Base-by-base conservation (phyloP, 345 rosid genomes). In the Mangifera indica region DNA sequence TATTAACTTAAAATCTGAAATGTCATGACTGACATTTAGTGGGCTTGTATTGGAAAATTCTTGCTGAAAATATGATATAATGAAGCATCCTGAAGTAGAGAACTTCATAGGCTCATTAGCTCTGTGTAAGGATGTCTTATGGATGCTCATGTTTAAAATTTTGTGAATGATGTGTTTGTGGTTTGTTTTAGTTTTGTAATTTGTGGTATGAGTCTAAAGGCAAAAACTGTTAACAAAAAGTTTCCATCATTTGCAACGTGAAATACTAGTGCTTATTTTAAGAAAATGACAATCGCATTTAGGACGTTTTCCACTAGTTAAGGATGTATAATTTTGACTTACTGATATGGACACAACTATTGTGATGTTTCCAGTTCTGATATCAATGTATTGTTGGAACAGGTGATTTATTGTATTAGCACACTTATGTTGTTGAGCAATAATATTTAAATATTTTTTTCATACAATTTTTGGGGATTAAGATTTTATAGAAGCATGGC, bases 271-370 rank as follows among this genome's bases (percentile, higher is more conserved):
- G 55, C 37, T 64, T 64, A 7, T 64, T 45, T 14, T 12, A 45
- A 18, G 20, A 24, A 18, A 37, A 37, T 37, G 10, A 37, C 42
- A 37, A 37, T 37, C 1, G 21, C 15, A 1, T 66, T 10, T 15
- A 11, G 14, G 15, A 37, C 46, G 29, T 66, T 32, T 52, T 10
- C 51, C 2, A 2, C 44, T 17, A n/a, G 42, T 18, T 51, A 49
- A 66, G 70, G 60, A 51, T 52, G 20, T 9, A 52, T 52, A 66
- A 29, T 9, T 17, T 51, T 66, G 42, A 29, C 34, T 9, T 66
- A 52, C 17, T 24, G 25, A 20, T 0, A 52, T 29, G 18, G 56
- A 29, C 26, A 51, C 70, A 10, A 4, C n/a, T 51, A 29, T 18
- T 52, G 45, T 51, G 18, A 7, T 52, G 58, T 20, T 48, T 49